These are phyloP conservation scores for Hypoxylon sp. DNA, from an alignment of 2,329 filamentous ascomycete species.

Conservation along the genomic window DNA sequence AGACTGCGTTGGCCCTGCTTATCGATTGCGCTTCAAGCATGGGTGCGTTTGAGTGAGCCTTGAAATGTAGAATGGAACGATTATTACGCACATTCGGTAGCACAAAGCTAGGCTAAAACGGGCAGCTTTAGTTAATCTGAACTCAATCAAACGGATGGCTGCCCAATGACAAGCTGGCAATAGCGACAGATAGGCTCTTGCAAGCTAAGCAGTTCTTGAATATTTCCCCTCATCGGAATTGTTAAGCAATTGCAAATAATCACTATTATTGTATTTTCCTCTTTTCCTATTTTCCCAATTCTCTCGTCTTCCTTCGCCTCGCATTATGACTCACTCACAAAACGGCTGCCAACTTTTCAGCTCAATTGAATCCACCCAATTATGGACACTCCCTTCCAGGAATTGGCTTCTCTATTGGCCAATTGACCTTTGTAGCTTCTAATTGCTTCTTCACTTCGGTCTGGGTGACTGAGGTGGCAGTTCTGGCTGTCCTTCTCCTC, in stretches of 20 bases:
- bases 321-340: slow-evolving; percentile 47
- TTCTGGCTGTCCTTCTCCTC: slow-evolving; percentile 11
- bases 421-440: slow-evolving; percentile 41
- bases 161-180: slow-evolving; percentile 3
- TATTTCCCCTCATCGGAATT: slow-evolving; percentile 25
- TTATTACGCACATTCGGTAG: neutral
- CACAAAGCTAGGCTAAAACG: slow-evolving; percentile 16
- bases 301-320: slow-evolving; percentile 30
- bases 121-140: slow-evolving; percentile 8
- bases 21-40: slow-evolving; percentile 26
- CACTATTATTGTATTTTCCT: neutral
- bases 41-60: neutral
- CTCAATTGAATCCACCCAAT: slow-evolving; percentile 41
- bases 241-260: slow-evolving; percentile 24
- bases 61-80: slow-evolving; percentile 14
- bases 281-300: slow-evolving; percentile 24
- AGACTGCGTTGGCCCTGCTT: slow-evolving; percentile 10
- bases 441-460: slow-evolving; percentile 20
- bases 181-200: slow-evolving; percentile 4
- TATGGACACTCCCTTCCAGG: slow-evolving; percentile 19
- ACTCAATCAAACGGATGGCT: slow-evolving; percentile 6
- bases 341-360: slow-evolving; percentile 30
- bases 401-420: slow-evolving; percentile 46
- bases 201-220: slow-evolving; percentile 8
- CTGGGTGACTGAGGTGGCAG: slow-evolving; percentile 31